A percentile compares a stretch with the other conserved stretches of the same genome.
phyloP scores from a whole-genome alignment of 352 stramenopile species.

The Phytophthora sp. region DNA sequence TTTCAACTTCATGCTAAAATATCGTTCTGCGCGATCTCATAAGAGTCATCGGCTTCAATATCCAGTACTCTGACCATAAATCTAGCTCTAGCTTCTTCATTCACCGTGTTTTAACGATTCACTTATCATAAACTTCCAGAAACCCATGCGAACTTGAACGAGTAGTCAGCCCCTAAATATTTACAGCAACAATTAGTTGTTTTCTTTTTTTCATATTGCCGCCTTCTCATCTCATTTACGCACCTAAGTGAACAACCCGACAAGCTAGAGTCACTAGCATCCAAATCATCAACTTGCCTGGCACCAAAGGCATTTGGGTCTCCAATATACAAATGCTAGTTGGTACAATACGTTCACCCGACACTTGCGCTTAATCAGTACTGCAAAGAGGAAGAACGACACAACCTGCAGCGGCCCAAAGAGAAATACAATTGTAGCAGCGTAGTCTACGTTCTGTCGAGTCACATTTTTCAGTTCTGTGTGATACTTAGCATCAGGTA shows the following conservation, averaged over 20 bases:
- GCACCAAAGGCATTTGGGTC: conserved; percentile 20
- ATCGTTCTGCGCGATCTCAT: too few species aligned
- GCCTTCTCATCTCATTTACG: too few species aligned
- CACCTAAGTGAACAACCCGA: conserved; percentile 31
- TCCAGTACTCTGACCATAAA: too few species aligned
- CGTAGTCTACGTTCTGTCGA: not conserved
- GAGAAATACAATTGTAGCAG: conserved; percentile 11
- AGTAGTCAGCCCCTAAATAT: conserved; percentile 26
- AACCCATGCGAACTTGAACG: conserved; percentile 31
- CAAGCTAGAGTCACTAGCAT: conserved; percentile 24
- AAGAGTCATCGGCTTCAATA: too few species aligned
- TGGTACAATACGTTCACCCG: conserved; percentile 24
- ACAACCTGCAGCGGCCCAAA: conserved; percentile 30
- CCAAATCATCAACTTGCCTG: conserved; percentile 31
- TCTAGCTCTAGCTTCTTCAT: too few species aligned
- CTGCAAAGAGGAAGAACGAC: conserved; percentile 21
- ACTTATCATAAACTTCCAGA: too few species aligned
- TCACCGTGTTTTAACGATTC: too few species aligned
- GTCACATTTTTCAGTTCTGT: conserved; percentile 20
- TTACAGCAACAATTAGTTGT: not conserved
- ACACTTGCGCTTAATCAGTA: conserved; percentile 17
- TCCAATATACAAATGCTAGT: conserved; percentile 45
- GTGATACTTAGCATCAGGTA: conserved; percentile 32
- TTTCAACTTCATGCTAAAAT: too few species aligned
- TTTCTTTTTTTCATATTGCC: too few species aligned